phyloP scores from a whole-genome alignment of 2,329 filamentous ascomycete genomes.

The Penicillium freii region DNA sequence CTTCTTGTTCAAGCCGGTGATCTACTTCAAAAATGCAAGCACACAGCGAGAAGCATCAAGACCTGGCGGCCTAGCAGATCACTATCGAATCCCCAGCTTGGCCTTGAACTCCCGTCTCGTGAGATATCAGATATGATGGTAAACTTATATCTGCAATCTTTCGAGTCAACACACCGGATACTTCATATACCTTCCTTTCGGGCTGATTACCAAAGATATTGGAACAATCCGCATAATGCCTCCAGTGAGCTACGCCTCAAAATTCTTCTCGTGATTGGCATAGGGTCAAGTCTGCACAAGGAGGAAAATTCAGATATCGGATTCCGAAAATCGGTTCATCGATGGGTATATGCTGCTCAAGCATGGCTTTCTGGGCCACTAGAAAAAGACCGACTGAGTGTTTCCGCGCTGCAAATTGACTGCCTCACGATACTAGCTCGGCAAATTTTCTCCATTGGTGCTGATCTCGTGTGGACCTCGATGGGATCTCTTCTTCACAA shows the following conservation, averaged over 20 bases:
- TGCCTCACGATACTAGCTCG: slow-evolving; percentile 26
- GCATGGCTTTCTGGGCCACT: slow-evolving; percentile 30
- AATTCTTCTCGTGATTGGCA: not conserved
- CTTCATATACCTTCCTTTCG: not conserved
- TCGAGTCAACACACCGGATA: not conserved
- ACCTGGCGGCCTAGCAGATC: not conserved
- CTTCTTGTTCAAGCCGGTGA: not conserved
- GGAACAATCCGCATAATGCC: not conserved
- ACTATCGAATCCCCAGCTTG: not conserved
- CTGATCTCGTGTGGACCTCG: not conserved
- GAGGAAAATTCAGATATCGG: not conserved
- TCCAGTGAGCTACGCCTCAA: not conserved
- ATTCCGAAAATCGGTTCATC: not conserved
- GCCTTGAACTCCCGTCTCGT: not conserved
- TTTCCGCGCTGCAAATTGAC: slow-evolving; percentile 29
- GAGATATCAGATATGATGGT: not conserved
- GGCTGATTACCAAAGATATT: not conserved
- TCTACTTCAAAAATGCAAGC: not conserved
- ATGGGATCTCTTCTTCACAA: not conserved
- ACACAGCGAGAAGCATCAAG: not conserved
- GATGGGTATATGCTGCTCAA: slow-evolving; percentile 19
- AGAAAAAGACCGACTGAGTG: slow-evolving; percentile 29
- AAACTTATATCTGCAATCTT: not conserved
- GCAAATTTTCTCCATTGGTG: not conserved
- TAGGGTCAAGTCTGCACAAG: not conserved